Evolutionary conservation across 192 early-diverging fungal genomes (phyloP).

Genomic region (Gigaspora rosea): DNA sequence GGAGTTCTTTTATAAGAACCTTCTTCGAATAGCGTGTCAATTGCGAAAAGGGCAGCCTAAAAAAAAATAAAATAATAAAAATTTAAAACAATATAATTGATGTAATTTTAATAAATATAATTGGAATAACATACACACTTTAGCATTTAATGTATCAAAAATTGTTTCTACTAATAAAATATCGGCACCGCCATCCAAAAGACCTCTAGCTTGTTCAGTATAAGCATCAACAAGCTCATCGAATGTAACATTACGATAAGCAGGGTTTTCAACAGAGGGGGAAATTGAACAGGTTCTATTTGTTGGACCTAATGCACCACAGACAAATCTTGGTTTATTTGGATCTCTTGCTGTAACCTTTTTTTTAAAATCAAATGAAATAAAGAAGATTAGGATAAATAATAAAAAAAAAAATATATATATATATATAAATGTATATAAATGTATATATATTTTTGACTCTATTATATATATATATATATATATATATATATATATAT

Average conservation of each 20-base stretch:
- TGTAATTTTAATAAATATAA: neutral
- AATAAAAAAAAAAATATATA: too few relatives aligned
- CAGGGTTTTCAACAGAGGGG: conserved; percentile 95
- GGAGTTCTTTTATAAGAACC: conserved; percentile 66
- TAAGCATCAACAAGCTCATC: conserved; percentile 93
- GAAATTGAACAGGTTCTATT: conserved; percentile 97
- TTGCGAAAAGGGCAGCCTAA: conserved; percentile 89
- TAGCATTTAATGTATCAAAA: conserved; percentile 97
- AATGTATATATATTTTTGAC: too few relatives aligned
- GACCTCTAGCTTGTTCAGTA: conserved; percentile 83
- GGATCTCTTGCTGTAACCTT: conserved; percentile 72
- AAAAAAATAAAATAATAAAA: neutral
- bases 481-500: too few relatives aligned
- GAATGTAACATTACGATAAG: conserved; percentile 92
- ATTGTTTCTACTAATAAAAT: conserved; percentile 94
- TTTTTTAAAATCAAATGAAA: neutral
- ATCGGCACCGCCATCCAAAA: conserved; percentile 93
- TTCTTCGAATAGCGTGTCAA: conserved; percentile 82
- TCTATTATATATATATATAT: too few relatives aligned
- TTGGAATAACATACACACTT: conserved; percentile 9
- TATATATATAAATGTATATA: too few relatives aligned
- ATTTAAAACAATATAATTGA: conserved; percentile 12
- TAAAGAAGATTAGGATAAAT: neutral
- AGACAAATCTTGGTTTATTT: conserved; percentile 87
- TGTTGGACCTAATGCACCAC: conserved; percentile 86